A percentile compares a stretch with the other conserved stretches of the same genome.
Conservation (phyloP, 2,329 filamentous ascomycete genomes). For the Curvularia sp. region DNA sequence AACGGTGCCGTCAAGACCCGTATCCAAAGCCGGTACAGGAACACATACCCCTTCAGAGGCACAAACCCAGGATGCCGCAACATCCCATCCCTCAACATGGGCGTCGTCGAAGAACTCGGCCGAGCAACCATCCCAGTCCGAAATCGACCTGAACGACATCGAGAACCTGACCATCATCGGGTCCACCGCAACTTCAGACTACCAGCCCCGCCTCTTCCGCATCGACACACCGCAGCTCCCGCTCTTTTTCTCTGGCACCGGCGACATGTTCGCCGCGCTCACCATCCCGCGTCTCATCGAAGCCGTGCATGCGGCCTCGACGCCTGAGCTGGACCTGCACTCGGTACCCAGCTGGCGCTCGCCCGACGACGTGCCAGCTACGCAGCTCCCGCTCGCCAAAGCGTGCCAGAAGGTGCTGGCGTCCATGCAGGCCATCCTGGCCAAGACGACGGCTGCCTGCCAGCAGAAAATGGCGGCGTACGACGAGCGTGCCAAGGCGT, state of each 20-base stretch:
- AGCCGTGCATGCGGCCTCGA: slow-evolving; percentile 64
- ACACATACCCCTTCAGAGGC: slow-evolving; percentile 31
- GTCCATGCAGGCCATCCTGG: slow-evolving; percentile 88
- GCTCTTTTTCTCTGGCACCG: slow-evolving; percentile 94
- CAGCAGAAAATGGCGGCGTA: slow-evolving; percentile 65
- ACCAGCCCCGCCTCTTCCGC: slow-evolving; percentile 81
- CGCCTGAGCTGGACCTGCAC: slow-evolving; percentile 53
- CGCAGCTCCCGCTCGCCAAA: slow-evolving; percentile 79
- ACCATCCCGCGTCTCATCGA: slow-evolving; percentile 88
- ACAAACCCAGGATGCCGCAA: slow-evolving; percentile 8
- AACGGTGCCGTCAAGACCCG: slow-evolving; percentile 41
- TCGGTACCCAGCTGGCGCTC: slow-evolving; percentile 74
- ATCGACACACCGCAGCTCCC: slow-evolving; percentile 87
- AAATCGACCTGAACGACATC: slow-evolving; percentile 15
- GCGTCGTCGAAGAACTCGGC: slow-evolving; percentile 16
- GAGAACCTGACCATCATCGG: slow-evolving; percentile 74
- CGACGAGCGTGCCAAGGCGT: slow-evolving; percentile 55
- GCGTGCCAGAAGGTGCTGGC: slow-evolving; percentile 87
- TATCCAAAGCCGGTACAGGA: slow-evolving; percentile 44
- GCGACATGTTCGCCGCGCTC: slow-evolving; percentile 97
- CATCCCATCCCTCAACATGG: background rate
- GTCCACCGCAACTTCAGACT: slow-evolving; percentile 70
- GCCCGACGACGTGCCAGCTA: slow-evolving; percentile 70
- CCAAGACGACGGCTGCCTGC: slow-evolving; percentile 70
- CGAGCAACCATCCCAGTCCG: background rate